Percentiles rank a stretch among this genome's conserved stretches.
Evolutionary conservation across 2,329 filamentous ascomycete species (phyloP).

Genomic region (Beauveria scarabaeidicola): DNA sequence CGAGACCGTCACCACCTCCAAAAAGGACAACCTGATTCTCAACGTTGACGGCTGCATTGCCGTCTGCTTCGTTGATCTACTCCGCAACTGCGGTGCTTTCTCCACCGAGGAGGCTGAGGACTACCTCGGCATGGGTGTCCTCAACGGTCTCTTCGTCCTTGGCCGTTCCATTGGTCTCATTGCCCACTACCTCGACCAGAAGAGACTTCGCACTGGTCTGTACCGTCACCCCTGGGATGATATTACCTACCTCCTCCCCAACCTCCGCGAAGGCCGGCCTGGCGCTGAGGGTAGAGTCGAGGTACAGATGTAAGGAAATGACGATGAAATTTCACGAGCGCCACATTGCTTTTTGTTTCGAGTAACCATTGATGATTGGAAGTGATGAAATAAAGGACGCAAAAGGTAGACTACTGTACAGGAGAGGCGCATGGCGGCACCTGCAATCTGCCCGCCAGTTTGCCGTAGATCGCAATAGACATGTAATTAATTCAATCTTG

Average conservation of each 20-base stretch:
- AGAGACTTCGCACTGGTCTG: constrained; percentile 94
- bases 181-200: constrained; percentile 99
- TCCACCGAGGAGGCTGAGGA: constrained; percentile 93
- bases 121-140: constrained; percentile 97
- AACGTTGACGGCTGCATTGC: constrained; percentile 98
- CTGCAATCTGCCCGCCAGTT: neutral
- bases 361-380: constrained; percentile 6
- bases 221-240: constrained; percentile 99
- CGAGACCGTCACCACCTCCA: constrained; percentile 95
- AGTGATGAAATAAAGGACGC: constrained; percentile 5
- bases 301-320: constrained; percentile 58
- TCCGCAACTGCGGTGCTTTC: constrained; percentile 98
- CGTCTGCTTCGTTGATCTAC: constrained; percentile 95
- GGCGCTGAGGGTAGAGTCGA: constrained; percentile 83
- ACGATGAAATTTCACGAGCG: constrained; percentile 18
- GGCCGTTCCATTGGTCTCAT: constrained; percentile 97
- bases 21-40: constrained; percentile 99
- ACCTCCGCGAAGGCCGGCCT: constrained; percentile 59
- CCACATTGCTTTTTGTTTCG: constrained; percentile 19
- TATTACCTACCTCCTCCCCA: constrained; percentile 89
- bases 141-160: constrained; percentile 98
- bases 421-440: neutral
- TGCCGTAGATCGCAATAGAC: constrained; percentile 7
- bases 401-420: constrained; percentile 7
- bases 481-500: constrained; percentile 10